Evolutionary conservation across 257 asterid species (phyloP), one percentile per base, ranked within the genome.

Genomic region (Rubia yunnanensis): DNA sequence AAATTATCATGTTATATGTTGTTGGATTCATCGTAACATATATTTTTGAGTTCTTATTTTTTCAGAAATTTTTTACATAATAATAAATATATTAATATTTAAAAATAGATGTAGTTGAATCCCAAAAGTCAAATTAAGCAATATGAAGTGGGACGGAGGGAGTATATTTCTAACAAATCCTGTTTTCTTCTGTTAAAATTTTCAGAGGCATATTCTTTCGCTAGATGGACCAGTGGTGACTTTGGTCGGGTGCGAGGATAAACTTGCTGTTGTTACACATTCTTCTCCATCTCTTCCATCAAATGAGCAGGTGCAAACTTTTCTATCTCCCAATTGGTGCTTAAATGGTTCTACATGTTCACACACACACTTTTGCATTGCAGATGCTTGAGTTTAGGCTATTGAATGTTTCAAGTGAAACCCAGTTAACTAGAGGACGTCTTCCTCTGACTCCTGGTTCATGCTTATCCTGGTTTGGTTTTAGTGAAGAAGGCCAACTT

Each of bases 391-490:
- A 94, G 62, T 81, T 90, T 76, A 88, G 88, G 74, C 82, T 90
- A 67, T 80, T 90, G 78, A 85, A 85, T 74, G 72, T 84, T 72
- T 70, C 70, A 70, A 71, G 66, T 62, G 86, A 88, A 39, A 80
- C 86, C 41, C 87, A 81, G 75, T 61, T 83, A 70, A 70, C 67
- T 52, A 77, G 84, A 79, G 97, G 92, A 53, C 76, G 84, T 31
- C 83, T 94, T 63, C 92, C 99, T 35, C 74, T 94, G 82, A 94
- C 99, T 65, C 99, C 96, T 58, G 97, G 95, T 57, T 94, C 99
- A 34, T 73, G 74, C 73, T 80, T 94, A 71, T 78, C 83, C 14
- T 94, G 99, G 99, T 80, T 94, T 66, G 99, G 99, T 69, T 90
- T 86, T 77, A 88, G 96, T 50, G 97, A 90, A 72, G 99, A 88